These are phyloP conservation scores for Melastoma candidum DNA, from an alignment of 441 rosid species.

Conservation along the genomic window DNA sequence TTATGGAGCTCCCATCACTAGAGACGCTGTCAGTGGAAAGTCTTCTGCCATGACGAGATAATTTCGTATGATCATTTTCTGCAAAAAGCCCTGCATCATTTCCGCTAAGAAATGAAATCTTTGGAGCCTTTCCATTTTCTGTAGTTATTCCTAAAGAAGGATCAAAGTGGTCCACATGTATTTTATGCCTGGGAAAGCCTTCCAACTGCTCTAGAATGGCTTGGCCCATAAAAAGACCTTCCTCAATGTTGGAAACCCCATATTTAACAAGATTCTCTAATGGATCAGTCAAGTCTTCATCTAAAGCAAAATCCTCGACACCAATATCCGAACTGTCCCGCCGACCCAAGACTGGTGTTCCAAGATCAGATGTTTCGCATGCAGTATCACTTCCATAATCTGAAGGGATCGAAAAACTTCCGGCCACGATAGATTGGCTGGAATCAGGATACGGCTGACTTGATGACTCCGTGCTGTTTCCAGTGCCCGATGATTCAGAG, in stretches of 20 bases:
- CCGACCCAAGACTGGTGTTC: conserved; percentile 14
- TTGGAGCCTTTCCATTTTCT: conserved; percentile 14
- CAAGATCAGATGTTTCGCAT: conserved; percentile 15
- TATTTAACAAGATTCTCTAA: conserved; percentile 18
- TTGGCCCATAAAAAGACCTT: conserved; percentile 19
- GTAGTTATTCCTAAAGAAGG: conserved; percentile 2
- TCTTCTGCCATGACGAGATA: conserved; percentile 9
- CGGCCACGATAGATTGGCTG: conserved; percentile 4
- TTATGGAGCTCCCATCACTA: conserved; percentile 13
- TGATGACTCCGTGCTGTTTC: conserved; percentile 10
- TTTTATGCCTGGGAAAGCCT: conserved; percentile 15
- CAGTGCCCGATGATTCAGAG: conserved; percentile 11
- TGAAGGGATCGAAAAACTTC: conserved; percentile 13
- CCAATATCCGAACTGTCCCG: conserved; percentile 14
- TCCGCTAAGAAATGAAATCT: conserved; percentile 9
- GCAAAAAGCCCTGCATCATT: conserved; percentile 12
- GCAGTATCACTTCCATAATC: conserved; percentile 21
- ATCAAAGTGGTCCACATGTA: conserved; percentile 11
- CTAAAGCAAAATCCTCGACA: conserved; percentile 15
- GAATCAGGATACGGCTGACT: conserved; percentile 10
- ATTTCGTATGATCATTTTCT: conserved; percentile 12
- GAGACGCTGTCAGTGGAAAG: conserved; percentile 17
- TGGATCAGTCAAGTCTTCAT: conserved; percentile 16
- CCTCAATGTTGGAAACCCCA: conserved; percentile 17
- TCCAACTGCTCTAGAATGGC: conserved; percentile 18